These are phyloP conservation scores for Macrolepiota fuliginosa DNA, from an alignment of 768 basidiomycete genomes.

Conservation along the genomic window DNA sequence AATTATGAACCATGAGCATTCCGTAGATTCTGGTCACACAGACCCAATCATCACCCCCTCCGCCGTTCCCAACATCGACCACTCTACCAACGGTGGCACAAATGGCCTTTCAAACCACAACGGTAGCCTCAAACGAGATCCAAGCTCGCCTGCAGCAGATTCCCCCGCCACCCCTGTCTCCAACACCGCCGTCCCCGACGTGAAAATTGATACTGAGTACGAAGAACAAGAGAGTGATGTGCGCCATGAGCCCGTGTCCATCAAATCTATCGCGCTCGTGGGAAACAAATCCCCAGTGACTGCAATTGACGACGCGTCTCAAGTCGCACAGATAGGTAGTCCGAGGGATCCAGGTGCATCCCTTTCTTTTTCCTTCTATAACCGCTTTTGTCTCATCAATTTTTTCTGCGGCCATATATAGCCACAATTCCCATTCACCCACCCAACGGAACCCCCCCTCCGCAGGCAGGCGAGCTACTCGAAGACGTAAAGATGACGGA, in stretches of 20 bases:
- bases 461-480: conserved; percentile 36
- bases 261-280: conserved; percentile 41
- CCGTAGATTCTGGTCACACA: conserved; percentile 33
- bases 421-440: conserved; percentile 42
- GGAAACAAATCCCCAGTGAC: conserved; percentile 21
- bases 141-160: conserved; percentile 41
- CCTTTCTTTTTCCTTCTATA: conserved; percentile 17
- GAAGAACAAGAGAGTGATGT: conserved; percentile 67
- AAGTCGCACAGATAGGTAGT: conserved; percentile 40
- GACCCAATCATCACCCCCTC: conserved; percentile 41
- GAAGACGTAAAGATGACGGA: conserved; percentile 63
- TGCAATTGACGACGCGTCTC: conserved; percentile 36
- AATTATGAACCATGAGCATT: conserved; percentile 60
- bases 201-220: conserved; percentile 63
- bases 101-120: conserved; percentile 32
- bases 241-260: conserved; percentile 54
- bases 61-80: conserved; percentile 26
- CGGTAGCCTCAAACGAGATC: conserved; percentile 29
- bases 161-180: conserved; percentile 65
- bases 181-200: conserved; percentile 42
- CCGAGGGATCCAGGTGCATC: conserved; percentile 49
- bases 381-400: conserved; percentile 18
- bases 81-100: conserved; percentile 36
- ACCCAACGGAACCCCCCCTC: conserved; percentile 44
- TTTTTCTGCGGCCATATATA: conserved; percentile 25